A percentile compares a stretch with the other conserved stretches of the same genome.
These are phyloP conservation scores for Neurospora tetraspora DNA, from an alignment of 495 filamentous ascomycete species.

Conservation along the genomic window DNA sequence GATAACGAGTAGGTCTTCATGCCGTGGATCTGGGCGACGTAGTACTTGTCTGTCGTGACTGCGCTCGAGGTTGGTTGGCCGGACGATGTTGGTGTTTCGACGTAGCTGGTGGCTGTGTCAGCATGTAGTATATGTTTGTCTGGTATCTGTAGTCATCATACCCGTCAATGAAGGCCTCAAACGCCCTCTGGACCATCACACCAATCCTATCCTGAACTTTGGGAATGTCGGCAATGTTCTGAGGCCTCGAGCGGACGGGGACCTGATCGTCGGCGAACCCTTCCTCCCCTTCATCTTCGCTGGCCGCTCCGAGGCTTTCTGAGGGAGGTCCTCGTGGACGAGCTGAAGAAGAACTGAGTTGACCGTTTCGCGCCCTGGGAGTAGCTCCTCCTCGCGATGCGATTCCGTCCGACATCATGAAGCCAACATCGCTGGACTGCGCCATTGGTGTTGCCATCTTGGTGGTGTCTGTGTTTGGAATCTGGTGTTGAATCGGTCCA, in stretches of 20 bases:
- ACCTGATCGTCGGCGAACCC: conserved; percentile 51
- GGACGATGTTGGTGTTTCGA: conserved; percentile 66
- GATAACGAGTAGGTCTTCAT: conserved; percentile 79
- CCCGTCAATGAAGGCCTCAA: conserved; percentile 82
- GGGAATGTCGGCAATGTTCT: conserved; percentile 55
- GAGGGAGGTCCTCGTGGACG: conserved; percentile 54
- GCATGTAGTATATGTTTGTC: not conserved
- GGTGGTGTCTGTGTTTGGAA: conserved; percentile 1
- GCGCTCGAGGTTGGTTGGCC: conserved; percentile 66
- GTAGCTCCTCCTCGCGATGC: conserved; percentile 20
- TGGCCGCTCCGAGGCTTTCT: conserved; percentile 52
- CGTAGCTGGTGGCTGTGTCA: conserved; percentile 40
- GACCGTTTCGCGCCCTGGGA: conserved; percentile 23
- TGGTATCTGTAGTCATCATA: conserved; percentile 33
- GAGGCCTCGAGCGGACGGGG: conserved; percentile 44
- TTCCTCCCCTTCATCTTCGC: conserved; percentile 47
- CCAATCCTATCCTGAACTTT: conserved; percentile 81
- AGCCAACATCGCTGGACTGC: conserved; percentile 35
- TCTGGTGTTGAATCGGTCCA: not conserved
- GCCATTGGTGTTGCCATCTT: conserved; percentile 27
- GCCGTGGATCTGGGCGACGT: conserved; percentile 89
- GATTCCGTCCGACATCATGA: conserved; percentile 33
- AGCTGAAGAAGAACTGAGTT: conserved; percentile 43
- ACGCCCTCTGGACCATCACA: conserved; percentile 72
- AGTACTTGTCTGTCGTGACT: conserved; percentile 80